Evolutionary conservation across 2,329 filamentous ascomycete species (phyloP).

Genomic region (Pestalotiopsis sp.): DNA sequence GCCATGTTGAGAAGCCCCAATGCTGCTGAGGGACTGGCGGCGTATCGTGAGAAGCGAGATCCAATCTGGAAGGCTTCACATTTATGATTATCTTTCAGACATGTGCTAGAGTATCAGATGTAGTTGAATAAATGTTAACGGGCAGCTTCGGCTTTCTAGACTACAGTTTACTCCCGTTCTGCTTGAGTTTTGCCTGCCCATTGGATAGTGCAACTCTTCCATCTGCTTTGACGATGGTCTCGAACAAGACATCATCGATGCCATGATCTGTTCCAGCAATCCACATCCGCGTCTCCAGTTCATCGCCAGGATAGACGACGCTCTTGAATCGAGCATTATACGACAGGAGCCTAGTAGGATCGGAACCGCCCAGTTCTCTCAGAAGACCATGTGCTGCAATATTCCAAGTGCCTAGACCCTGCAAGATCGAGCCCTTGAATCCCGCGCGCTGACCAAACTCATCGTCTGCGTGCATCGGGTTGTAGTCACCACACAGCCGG

Average conservation of each 20-base stretch:
- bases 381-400: conserved; percentile 46
- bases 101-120: background rate
- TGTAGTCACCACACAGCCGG: conserved; percentile 50
- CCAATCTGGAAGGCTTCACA: conserved; percentile 32
- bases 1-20: conserved; percentile 33
- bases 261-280: conserved; percentile 34
- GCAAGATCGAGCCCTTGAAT: conserved; percentile 48
- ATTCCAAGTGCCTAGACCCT: conserved; percentile 51
- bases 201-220: conserved; percentile 38
- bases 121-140: background rate
- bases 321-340: conserved; percentile 47
- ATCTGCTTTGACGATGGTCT: conserved; percentile 36
- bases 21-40: conserved; percentile 16
- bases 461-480: conserved; percentile 32
- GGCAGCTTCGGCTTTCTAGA: background rate
- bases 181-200: conserved; percentile 34
- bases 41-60: conserved; percentile 33
- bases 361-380: conserved; percentile 40
- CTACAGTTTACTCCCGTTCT: conserved; percentile 29
- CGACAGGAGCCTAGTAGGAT: conserved; percentile 41
- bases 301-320: conserved; percentile 50
- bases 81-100: conserved; percentile 19
- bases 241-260: conserved; percentile 39
- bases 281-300: conserved; percentile 46
- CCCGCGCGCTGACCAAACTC: conserved; percentile 30